Base-by-base conservation (phyloP, 768 basidiomycete species). In the Atractiella rhizophila region DNA sequence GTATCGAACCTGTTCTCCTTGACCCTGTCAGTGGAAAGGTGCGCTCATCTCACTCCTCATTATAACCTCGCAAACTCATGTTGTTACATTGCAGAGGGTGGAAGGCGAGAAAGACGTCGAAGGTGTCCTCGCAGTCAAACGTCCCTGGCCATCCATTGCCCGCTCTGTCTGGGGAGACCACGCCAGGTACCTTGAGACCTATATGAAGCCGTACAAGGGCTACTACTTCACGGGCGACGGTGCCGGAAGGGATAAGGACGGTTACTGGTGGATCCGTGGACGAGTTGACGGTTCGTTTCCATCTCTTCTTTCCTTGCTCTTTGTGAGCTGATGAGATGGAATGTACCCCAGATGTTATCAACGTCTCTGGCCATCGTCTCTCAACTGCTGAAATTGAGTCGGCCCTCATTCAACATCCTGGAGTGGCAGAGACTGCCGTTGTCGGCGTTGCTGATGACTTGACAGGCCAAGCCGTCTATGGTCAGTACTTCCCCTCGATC, bases 231-330 rank as follows among this genome's bases (percentile, higher is more conserved):
- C 88, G n/a, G 91, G 91, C 19, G 88, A 98, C 53, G 91, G 88
- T 32, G 88, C 86, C 23, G 76, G 76, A 12, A 70, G 88, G 18
- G 91, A 96, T 55, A 72, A 76, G 49, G 73, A 96, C 51, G 91
- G 88, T 2, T 96, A 98, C 63, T 78, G 88, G 43, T 96, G 91
- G 88, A 94, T 98, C 61, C 83, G 83, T 60, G 91, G 88, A 38
- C 73, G 91, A 50, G 71, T 96, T 37, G 91, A 98, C 59, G 85
- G 66, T 49, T n/a, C n/a, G 61, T 67, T 49, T 91, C 91, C 68
- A 94, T 94, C 60, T 86, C 94, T 25, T 86, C 88, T 30, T 86
- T n/a, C n/a, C n/a, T n/a, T n/a, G n/a, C n/a, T n/a, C n/a, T n/a
- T n/a, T n/a, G 88, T 2, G 86, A 96, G 23, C 34, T 38, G 16